phyloP scores from a whole-genome alignment of 768 basidiomycete species.

The Pisolithus sp. region DNA sequence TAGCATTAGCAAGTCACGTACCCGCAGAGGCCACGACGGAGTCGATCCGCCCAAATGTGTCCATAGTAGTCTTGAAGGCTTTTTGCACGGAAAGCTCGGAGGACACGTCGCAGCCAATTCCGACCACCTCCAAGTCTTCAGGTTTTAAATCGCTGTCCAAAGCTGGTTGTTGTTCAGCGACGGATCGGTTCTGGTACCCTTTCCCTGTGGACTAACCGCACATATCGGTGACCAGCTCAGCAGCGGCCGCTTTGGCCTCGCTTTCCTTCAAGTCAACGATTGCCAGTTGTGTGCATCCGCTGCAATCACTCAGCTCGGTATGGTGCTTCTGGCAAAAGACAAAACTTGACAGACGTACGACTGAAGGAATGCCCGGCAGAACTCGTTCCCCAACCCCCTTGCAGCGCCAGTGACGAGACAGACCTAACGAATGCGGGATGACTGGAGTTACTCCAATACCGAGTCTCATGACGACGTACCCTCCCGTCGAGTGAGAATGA shows the following conservation, averaged over 20 bases:
- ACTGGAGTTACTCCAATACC: not conserved
- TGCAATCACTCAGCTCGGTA: slow-evolving; percentile 23
- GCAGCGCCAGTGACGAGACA: slow-evolving; percentile 93
- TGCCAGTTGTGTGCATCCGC: slow-evolving; percentile 75
- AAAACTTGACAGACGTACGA: slow-evolving; percentile 39
- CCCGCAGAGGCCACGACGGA: slow-evolving; percentile 87
- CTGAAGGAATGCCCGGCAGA: slow-evolving; percentile 85
- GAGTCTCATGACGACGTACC: slow-evolving; percentile 33
- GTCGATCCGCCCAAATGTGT: slow-evolving; percentile 69
- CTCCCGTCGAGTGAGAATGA: slow-evolving; percentile 77
- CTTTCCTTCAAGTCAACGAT: slow-evolving; percentile 74
- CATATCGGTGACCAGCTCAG: slow-evolving; percentile 54
- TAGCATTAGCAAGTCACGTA: slow-evolving; percentile 19
- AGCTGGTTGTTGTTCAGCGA: slow-evolving; percentile 34
- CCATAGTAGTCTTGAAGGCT: slow-evolving; percentile 57
- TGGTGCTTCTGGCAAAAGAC: not conserved
- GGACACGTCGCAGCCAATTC: slow-evolving; percentile 83
- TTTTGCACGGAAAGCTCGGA: slow-evolving; percentile 73
- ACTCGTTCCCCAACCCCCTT: slow-evolving; percentile 83
- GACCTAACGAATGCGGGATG: slow-evolving; percentile 42
- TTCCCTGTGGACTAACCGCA: slow-evolving; percentile 35
- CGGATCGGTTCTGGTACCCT: slow-evolving; percentile 16
- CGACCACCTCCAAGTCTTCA: slow-evolving; percentile 60
- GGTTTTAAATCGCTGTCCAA: slow-evolving; percentile 45
- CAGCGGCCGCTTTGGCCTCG: slow-evolving; percentile 62